phyloP scores from a whole-genome alignment of 768 basidiomycete species.

The Cyathus striatus region DNA sequence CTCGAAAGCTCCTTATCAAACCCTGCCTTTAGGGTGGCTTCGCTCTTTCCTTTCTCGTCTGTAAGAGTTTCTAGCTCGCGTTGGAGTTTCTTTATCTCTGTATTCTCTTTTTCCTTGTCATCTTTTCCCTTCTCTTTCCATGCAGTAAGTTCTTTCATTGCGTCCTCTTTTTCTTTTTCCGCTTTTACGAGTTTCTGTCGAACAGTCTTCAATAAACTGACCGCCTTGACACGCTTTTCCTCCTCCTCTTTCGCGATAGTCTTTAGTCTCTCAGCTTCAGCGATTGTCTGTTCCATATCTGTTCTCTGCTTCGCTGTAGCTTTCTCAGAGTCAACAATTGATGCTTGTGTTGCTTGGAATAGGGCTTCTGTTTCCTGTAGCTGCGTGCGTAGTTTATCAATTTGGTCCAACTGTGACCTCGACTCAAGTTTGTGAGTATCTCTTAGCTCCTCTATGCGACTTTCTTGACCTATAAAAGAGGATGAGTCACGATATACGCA shows the following conservation, averaged over 20 bases:
- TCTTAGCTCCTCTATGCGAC: conserved; percentile 76
- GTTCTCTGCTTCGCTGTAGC: conserved; percentile 42
- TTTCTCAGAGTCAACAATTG: conserved; percentile 43
- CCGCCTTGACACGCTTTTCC: conserved; percentile 93
- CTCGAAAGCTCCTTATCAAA: conserved; percentile 67
- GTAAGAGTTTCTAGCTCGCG: conserved; percentile 60
- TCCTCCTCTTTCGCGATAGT: conserved; percentile 84
- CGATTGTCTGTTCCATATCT: conserved; percentile 54
- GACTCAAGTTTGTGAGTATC: conserved; percentile 81
- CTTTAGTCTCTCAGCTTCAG: conserved; percentile 60
- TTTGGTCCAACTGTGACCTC: conserved; percentile 70
- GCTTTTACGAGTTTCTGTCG: conserved; percentile 94
- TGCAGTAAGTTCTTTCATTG: conserved; percentile 47
- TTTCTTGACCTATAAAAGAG: conserved; percentile 64
- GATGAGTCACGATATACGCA: neutral
- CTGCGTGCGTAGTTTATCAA: conserved; percentile 66
- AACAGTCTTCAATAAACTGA: conserved; percentile 91
- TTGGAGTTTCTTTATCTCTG: conserved; percentile 48
- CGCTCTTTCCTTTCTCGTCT: conserved; percentile 57
- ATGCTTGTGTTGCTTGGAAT: conserved; percentile 50
- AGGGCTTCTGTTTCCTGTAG: conserved; percentile 67
- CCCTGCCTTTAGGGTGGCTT: conserved; percentile 55
- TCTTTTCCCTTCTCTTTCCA: conserved; percentile 49
- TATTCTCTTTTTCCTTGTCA: conserved; percentile 50
- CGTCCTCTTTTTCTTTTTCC: conserved; percentile 89